A percentile compares a stretch with the other conserved stretches of the same genome.
Conservation (phyloP, 2,329 filamentous ascomycete genomes). For the Onygena corvina region DNA sequence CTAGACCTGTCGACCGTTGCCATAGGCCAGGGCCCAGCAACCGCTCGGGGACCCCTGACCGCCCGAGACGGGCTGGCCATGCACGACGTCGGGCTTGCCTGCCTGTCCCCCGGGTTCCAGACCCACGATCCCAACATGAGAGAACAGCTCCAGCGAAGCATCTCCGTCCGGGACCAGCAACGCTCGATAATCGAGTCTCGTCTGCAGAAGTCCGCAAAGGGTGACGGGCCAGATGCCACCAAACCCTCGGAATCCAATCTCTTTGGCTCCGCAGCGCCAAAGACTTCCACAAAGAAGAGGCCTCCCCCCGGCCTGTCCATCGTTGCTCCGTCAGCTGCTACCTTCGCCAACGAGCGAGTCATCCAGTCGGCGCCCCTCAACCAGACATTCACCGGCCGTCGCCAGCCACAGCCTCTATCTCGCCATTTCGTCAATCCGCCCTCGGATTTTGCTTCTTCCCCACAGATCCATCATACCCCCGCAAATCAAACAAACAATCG, state of each 20-base stretch:
- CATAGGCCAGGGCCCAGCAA: constrained; percentile 46
- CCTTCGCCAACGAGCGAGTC: constrained; percentile 86
- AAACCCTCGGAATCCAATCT: constrained; percentile 43
- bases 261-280: constrained; percentile 27
- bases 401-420: constrained; percentile 63
- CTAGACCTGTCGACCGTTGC: constrained; percentile 36
- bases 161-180: constrained; percentile 88
- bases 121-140: constrained; percentile 96
- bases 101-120: constrained; percentile 87
- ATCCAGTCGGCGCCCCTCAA: constrained; percentile 93
- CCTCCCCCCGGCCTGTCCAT: constrained; percentile 78
- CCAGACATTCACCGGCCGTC: constrained; percentile 86
- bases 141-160: constrained; percentile 84
- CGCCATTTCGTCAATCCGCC: constrained; percentile 70
- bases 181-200: constrained; percentile 87
- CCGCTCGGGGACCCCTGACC: constrained; percentile 56
- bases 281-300: constrained; percentile 40
- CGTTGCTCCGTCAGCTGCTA: constrained; percentile 80
- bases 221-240: constrained; percentile 50
- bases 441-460: constrained; percentile 42
- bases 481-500: constrained; percentile 84
- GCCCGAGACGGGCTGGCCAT: constrained; percentile 69
- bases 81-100: constrained; percentile 86
- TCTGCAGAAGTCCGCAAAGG: constrained; percentile 75
- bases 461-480: constrained; percentile 78